Conservation (phyloP, 176 grass and related monocot species). For the Aegilops speltoides region DNA sequence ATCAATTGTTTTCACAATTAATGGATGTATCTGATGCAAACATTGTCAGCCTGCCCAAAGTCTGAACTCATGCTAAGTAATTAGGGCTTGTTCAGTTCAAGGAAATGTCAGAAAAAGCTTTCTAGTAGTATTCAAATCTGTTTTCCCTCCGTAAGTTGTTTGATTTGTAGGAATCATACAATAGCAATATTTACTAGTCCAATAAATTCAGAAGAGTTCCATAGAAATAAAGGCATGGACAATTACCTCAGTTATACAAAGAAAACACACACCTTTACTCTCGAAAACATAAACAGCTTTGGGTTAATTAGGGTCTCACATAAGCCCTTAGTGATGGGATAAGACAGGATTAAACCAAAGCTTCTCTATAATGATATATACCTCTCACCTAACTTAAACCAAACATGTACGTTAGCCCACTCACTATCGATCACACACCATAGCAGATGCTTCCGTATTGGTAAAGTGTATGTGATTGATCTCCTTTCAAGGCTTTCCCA, state of each 20-base stretch:
- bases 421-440: not conserved
- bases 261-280: not conserved
- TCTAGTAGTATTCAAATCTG: not conserved
- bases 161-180: not conserved
- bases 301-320: not conserved
- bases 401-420: not conserved
- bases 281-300: not conserved
- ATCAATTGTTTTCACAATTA: not conserved
- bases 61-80: not conserved
- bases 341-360: not conserved
- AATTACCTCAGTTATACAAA: not conserved
- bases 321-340: not conserved
- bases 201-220: not conserved
- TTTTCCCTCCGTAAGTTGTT: not conserved
- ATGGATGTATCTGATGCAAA: not conserved
- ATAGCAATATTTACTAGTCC: not conserved
- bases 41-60: not conserved
- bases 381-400: slow-evolving; percentile 1
- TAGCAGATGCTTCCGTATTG: not conserved
- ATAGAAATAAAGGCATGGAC: too few relatives aligned
- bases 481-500: slow-evolving; percentile 14
- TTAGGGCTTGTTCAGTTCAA: not conserved
- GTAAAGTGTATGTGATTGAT: slow-evolving; percentile 12
- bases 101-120: not conserved
- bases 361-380: not conserved